Evolutionary conservation across 1,139 yeast species (phyloP), one percentile per base, ranked within the genome.

Genomic region (Meyerozyma carpophila): DNA sequence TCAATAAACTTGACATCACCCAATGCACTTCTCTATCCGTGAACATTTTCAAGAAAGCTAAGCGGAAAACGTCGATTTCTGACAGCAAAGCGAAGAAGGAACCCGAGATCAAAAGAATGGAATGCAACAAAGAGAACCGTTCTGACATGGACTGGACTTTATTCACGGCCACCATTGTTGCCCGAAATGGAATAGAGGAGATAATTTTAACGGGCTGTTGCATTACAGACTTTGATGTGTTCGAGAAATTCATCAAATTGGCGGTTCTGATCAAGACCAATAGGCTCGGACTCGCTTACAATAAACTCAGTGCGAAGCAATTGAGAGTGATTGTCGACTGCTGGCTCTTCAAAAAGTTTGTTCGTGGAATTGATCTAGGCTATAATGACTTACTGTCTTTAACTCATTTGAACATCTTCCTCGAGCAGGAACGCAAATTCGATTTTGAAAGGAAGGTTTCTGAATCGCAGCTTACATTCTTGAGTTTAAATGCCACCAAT

Each of bases 71-170:
- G 24, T 37, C 52, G 4, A 47, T 46, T 13, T 11, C 37, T 5
- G 58, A 52, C 18, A 59, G 58, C 24, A 45, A 52, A 5, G 57
- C 54, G 39, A 49, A 56, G 13, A 59, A 58, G 36, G 70, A 65
- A 18, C 66, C 62, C 10, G 63, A 56, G 5, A 50, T 71, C 7
- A 57, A 48, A 2, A 66, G 90, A 55, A 85, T 84, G 94, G 57
- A 58, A 16, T 74, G 82, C 50, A 79, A 81, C 51, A 59, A 63
- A 45, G 77, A 77, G 14, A 75, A 81, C 47, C 67, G 94, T 52
- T 71, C 82, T 8, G 91, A 84, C 47, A 81, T 82, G 83, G 86
- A 85, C 55, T 85, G 94, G 94, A 69, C 82, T 20, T 62, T 84
- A 37, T 68, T 85, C 49, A 81, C 82, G 4, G 91, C 90, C 1